Percentiles rank a stretch among this genome's conserved stretches.
Evolutionary conservation across 768 basidiomycete species (phyloP).

Genomic region (Mrakia hoshinonis): DNA sequence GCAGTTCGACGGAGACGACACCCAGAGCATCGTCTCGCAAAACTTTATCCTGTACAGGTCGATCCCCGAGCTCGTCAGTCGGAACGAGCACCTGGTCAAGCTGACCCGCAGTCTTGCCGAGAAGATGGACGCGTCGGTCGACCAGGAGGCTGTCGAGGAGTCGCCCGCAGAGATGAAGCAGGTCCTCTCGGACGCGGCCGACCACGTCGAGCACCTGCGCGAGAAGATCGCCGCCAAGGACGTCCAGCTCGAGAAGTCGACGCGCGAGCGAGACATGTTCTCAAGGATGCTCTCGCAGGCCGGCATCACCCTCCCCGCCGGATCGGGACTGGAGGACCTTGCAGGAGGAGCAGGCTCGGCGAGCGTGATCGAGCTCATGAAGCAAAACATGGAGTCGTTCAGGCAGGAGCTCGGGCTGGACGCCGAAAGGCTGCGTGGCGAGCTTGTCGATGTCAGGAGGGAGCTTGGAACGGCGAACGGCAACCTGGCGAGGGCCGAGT

Average conservation of each 20-base stretch:
- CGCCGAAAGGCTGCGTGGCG: slow-evolving; percentile 60
- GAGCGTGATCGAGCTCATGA: slow-evolving; percentile 24
- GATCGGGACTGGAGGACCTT: slow-evolving; percentile 8
- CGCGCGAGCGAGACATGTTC: slow-evolving; percentile 80
- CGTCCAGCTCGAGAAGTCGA: slow-evolving; percentile 66
- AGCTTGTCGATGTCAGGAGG: slow-evolving; percentile 55
- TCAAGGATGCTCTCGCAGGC: slow-evolving; percentile 56
- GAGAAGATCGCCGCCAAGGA: slow-evolving; percentile 70
- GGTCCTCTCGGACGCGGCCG: slow-evolving; percentile 53
- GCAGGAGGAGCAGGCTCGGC: slow-evolving; percentile 11
- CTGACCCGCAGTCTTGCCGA: slow-evolving; percentile 72
- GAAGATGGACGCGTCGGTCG: slow-evolving; percentile 62
- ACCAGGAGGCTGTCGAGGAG: slow-evolving; percentile 28
- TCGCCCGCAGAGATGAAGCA: slow-evolving; percentile 30
- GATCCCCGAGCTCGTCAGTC: slow-evolving; percentile 70
- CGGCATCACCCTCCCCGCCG: slow-evolving; percentile 41
- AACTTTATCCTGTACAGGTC: slow-evolving; percentile 79
- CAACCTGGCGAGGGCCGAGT: slow-evolving; percentile 70
- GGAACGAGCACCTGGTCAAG: slow-evolving; percentile 80
- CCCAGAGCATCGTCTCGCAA: slow-evolving; percentile 64
- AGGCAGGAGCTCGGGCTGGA: slow-evolving; percentile 73
- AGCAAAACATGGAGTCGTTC: slow-evolving; percentile 72
- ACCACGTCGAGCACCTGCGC: slow-evolving; percentile 57
- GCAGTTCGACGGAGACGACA: slow-evolving; percentile 33
- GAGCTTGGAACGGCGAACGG: slow-evolving; percentile 60